A percentile compares a stretch with the other conserved stretches of the same genome.
These are phyloP conservation scores for Starmerella scarabaei DNA, from an alignment of 805 yeast species.

Conservation along the genomic window DNA sequence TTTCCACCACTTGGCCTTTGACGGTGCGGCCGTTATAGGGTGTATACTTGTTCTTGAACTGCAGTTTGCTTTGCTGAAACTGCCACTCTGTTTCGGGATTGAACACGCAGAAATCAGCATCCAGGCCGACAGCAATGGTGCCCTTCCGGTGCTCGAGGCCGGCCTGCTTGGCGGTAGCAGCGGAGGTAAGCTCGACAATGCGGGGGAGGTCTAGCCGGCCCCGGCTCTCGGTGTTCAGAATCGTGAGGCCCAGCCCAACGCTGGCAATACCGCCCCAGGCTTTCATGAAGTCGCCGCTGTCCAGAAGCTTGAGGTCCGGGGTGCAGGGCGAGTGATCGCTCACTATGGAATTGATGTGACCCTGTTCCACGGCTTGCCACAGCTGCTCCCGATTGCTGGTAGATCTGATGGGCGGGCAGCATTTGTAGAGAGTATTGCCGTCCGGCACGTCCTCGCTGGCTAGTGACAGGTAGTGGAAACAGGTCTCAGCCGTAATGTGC, in stretches of 20 bases:
- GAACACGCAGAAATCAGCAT: slow-evolving; percentile 79
- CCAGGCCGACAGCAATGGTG: slow-evolving; percentile 53
- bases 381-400: slow-evolving; percentile 54
- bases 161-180: slow-evolving; percentile 73
- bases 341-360: slow-evolving; percentile 67
- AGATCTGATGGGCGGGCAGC: slow-evolving; percentile 89
- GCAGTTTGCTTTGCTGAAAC: slow-evolving; percentile 27
- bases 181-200: slow-evolving; percentile 65
- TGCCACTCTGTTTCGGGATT: slow-evolving; percentile 49
- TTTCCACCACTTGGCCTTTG: slow-evolving; percentile 63
- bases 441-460: slow-evolving; percentile 64
- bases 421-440: slow-evolving; percentile 72
- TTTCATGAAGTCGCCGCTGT: slow-evolving; percentile 72
- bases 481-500: slow-evolving; percentile 69
- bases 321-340: slow-evolving; percentile 96
- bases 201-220: slow-evolving; percentile 43
- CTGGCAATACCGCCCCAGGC: slow-evolving; percentile 98
- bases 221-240: slow-evolving; percentile 52
- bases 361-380: slow-evolving; percentile 63
- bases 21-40: slow-evolving; percentile 66
- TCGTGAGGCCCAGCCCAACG: slow-evolving; percentile 79
- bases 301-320: slow-evolving; percentile 72
- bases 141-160: slow-evolving; percentile 71
- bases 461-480: slow-evolving; percentile 78
- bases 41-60: slow-evolving; percentile 75